These are phyloP conservation scores for Penicillium silybi DNA, from an alignment of 495 filamentous ascomycete species.

Conservation along the genomic window DNA sequence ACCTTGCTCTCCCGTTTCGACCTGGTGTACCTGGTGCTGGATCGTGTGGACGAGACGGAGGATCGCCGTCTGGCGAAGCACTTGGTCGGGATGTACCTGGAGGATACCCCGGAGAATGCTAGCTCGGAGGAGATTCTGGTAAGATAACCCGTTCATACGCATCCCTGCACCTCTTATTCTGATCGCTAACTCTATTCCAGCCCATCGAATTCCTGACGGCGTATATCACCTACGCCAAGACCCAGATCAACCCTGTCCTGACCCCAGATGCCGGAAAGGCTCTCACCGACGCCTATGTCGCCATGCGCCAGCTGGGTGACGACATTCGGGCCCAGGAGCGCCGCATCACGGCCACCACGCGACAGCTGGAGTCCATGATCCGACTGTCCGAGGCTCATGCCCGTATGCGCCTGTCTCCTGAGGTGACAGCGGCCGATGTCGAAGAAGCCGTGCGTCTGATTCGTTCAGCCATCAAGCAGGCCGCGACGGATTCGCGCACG, in stretches of 20 bases:
- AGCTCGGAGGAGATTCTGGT: slow-evolving; percentile 71
- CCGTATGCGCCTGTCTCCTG: slow-evolving; percentile 81
- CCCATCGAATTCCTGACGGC: slow-evolving; percentile 92
- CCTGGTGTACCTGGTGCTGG: slow-evolving; percentile 92
- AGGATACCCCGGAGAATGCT: slow-evolving; percentile 89
- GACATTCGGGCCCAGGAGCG: slow-evolving; percentile 91
- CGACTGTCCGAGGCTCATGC: slow-evolving; percentile 94
- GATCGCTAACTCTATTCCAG: slow-evolving; percentile 32
- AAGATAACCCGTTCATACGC: slow-evolving; percentile 37
- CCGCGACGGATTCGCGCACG: slow-evolving; percentile 85
- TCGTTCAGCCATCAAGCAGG: slow-evolving; percentile 90
- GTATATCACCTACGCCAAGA: slow-evolving; percentile 96
- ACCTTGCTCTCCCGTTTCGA: slow-evolving; percentile 95
- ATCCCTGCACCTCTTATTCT: not conserved
- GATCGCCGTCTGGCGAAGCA: slow-evolving; percentile 89
- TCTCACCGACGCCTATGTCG: slow-evolving; percentile 84
- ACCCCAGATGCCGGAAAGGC: slow-evolving; percentile 71
- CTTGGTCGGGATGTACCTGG: slow-evolving; percentile 93
- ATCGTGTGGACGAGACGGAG: slow-evolving; percentile 81
- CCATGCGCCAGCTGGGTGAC: slow-evolving; percentile 92
- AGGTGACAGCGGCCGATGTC: slow-evolving; percentile 80
- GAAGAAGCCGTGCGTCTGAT: slow-evolving; percentile 89
- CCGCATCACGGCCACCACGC: slow-evolving; percentile 93
- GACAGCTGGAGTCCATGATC: slow-evolving; percentile 96
- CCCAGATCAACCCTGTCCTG: slow-evolving; percentile 77